Percentiles rank a stretch among this genome's conserved stretches.
Evolutionary conservation across 352 stramenopile genomes (phyloP).

Genomic region (Phytophthora megakarya): DNA sequence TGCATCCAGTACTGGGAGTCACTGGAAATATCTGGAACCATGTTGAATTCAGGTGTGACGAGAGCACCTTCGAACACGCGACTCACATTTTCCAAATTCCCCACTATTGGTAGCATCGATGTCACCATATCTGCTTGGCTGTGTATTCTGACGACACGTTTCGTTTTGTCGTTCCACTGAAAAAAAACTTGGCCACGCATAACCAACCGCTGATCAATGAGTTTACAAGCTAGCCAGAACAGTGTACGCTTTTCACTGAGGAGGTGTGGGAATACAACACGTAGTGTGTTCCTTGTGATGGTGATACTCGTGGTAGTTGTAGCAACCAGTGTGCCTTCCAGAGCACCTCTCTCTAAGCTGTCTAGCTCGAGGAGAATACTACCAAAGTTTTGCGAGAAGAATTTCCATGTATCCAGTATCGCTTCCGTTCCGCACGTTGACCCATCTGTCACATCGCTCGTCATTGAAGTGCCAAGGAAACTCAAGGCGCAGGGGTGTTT

Average conservation of each 20-base stretch:
- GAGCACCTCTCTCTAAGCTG: neutral
- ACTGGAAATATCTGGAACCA: too few species aligned
- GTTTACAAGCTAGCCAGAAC: too few species aligned
- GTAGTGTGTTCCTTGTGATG: neutral
- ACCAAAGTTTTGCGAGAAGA: neutral
- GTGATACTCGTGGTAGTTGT: neutral
- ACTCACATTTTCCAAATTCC: too few species aligned
- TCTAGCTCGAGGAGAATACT: neutral
- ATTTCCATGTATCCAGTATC: neutral
- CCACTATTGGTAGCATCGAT: too few species aligned
- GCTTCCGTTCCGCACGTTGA: neutral
- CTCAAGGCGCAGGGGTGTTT: constrained; percentile 3
- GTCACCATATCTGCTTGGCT: too few species aligned
- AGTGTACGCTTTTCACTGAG: neutral
- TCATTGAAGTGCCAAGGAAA: neutral
- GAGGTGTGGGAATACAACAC: neutral
- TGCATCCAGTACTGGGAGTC: too few species aligned
- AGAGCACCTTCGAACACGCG: too few species aligned
- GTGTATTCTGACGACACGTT: too few species aligned
- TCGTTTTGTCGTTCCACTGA: too few species aligned
- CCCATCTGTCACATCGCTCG: neutral
- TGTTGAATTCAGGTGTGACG: too few species aligned
- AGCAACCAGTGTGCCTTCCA: neutral
- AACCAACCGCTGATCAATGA: too few species aligned
- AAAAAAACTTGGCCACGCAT: too few species aligned